Percentiles rank a stretch among this genome's conserved stretches.
Evolutionary conservation across 352 stramenopile species (phyloP).

Genomic region (Pythium folliculosum): DNA sequence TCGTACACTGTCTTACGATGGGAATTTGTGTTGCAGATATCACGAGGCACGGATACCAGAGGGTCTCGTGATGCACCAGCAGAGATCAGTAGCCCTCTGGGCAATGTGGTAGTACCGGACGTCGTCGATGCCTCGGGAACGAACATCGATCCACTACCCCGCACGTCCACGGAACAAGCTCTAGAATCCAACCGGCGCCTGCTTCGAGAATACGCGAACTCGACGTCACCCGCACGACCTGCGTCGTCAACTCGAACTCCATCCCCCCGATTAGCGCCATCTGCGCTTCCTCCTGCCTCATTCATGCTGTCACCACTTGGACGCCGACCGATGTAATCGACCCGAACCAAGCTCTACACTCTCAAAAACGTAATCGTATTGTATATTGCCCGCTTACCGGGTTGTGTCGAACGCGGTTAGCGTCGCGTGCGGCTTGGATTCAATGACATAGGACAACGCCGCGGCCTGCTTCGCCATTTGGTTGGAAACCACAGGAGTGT

Average conservation of each 20-base stretch:
- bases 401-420: conserved; percentile 31
- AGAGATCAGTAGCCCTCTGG: neutral
- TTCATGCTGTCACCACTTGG: conserved; percentile 17
- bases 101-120: conserved; percentile 21
- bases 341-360: neutral
- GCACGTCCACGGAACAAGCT: conserved; percentile 5
- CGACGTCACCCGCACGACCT: conserved; percentile 7
- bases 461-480: conserved; percentile 34
- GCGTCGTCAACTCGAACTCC: conserved; percentile 7
- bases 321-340: conserved; percentile 2
- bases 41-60: conserved; percentile 28
- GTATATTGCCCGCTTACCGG: neutral
- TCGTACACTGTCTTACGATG: neutral
- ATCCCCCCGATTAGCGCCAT: neutral
- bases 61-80: conserved; percentile 4
- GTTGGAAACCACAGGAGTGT: conserved; percentile 26
- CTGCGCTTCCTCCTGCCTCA: neutral
- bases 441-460: conserved; percentile 44
- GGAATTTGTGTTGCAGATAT: conserved; percentile 24
- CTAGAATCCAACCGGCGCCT: conserved; percentile 36
- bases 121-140: neutral
- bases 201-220: conserved; percentile 27
- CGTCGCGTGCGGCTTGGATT: conserved; percentile 43
- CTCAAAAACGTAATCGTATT: neutral
- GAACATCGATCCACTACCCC: conserved; percentile 8